These are phyloP conservation scores for Apium graveolens DNA, from an alignment of 129 eudicot genomes.

Conservation along the genomic window DNA sequence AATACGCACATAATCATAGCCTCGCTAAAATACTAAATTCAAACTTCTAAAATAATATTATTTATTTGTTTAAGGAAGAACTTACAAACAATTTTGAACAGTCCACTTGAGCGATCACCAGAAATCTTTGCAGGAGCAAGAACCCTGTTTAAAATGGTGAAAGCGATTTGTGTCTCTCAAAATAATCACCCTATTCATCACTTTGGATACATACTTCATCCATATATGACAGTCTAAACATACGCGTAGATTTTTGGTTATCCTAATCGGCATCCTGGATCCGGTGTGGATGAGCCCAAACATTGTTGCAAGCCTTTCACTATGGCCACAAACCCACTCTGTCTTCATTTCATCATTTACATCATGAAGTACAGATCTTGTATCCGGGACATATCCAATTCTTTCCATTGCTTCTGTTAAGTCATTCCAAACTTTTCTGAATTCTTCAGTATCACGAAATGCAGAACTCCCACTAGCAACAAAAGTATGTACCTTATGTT, in stretches of 20 bases:
- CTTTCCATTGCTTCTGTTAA: conserved; percentile 23
- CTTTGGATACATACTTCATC: conserved; percentile 40
- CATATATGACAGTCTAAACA: conserved; percentile 46
- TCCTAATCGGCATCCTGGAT: conserved; percentile 30
- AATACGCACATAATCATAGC: neutral
- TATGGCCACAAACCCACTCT: conserved; percentile 55
- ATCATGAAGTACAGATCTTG: conserved; percentile 40
- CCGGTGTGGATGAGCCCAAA: conserved; percentile 51
- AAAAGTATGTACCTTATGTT: conserved; percentile 35
- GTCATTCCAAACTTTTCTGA: conserved; percentile 18
- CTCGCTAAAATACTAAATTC: neutral
- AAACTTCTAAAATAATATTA: neutral
- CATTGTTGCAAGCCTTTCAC: conserved; percentile 55
- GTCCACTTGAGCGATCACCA: conserved; percentile 26
- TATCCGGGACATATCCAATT: conserved; percentile 32
- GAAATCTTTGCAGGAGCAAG: conserved; percentile 62
- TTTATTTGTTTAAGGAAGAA: neutral
- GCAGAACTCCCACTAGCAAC: conserved; percentile 28
- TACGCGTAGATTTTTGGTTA: conserved; percentile 40
- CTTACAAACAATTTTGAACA: neutral
- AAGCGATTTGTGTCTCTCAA: conserved; percentile 54
- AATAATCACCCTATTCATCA: conserved; percentile 33
- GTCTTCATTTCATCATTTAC: conserved; percentile 38
- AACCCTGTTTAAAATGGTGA: conserved; percentile 54
- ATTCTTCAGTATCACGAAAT: conserved; percentile 31